Evolutionary conservation across 2,329 filamentous ascomycete genomes (phyloP), one percentile per base, ranked within the genome.

Genomic region (Spiromastix sp.): DNA sequence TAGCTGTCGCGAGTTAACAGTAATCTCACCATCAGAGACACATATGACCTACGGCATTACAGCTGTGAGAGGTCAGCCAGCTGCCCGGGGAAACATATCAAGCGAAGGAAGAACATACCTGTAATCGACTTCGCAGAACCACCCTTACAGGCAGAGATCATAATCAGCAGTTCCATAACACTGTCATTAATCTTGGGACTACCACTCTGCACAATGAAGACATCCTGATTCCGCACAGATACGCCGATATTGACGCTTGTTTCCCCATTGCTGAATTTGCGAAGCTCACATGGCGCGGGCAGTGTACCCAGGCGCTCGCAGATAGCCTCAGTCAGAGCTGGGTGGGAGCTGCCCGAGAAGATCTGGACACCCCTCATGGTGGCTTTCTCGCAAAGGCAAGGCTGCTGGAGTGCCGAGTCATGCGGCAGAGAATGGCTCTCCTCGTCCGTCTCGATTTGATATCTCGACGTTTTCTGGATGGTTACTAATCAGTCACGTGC

Each of bases 91-190:
- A 28, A 20, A 37, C 42, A 42, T 13, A 36, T 33, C 40, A 25
- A 17, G 36, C 25, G n/a, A 38, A 29, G 25, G 32, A 30, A 26
- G 30, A 42, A 61, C 73, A 49, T 70, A 94, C 89, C 89, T 50
- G 89, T 96, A 56, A 96, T 83, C 53, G 91, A 93, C 68, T 87
- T 94, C 43, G 91, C 85, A 36, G 91, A 96, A 47, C 89, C 91
- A 54, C 91, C 87, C 64, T 95, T 96, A 73, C 91, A 98, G 48
- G 91, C 91, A 46, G 85, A 91, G 52, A 96, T 95, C 85, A 98
- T 93, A 63, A 98, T 96, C 56, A 98, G 74, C 56, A 98, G 74
- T 71, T 98, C 91, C 86, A 98, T 95, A 56, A 98, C 86, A 54
- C 85, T 93, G 66, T 98, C 91, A 61, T 98, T 98, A 71, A 95